Evolutionary conservation across 129 eudicot genomes (phyloP).

Genomic region (Arctium minus): DNA sequence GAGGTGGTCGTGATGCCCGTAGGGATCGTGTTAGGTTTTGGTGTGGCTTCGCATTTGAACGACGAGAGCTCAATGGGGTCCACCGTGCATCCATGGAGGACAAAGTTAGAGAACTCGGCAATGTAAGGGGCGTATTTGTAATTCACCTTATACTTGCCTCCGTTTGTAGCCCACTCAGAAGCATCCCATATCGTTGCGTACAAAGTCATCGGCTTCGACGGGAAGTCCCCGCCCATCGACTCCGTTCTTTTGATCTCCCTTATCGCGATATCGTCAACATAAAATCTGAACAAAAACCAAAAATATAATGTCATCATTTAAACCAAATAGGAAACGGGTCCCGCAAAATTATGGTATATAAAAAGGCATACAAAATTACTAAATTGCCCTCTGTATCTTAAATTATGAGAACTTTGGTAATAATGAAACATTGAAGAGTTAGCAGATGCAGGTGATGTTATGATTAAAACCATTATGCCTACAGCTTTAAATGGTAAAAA

Average conservation of each 20-base stretch:
- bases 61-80: conserved; percentile 62
- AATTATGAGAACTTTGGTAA: not conserved
- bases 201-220: conserved; percentile 86
- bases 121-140: conserved; percentile 91
- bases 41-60: conserved; percentile 39
- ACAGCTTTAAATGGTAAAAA: conserved; percentile 33
- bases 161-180: conserved; percentile 91
- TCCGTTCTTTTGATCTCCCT: conserved; percentile 74
- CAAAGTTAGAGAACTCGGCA: conserved; percentile 72
- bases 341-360: not conserved
- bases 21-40: conserved; percentile 34
- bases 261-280: conserved; percentile 71
- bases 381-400: not conserved
- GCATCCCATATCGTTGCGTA: conserved; percentile 97
- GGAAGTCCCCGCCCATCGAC: conserved; percentile 88
- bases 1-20: conserved; percentile 32
- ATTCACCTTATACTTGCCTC: conserved; percentile 81
- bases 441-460: conserved; percentile 29
- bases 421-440: conserved; percentile 17
- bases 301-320: not conserved
- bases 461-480: conserved; percentile 37
- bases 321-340: not conserved
- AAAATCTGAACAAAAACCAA: conserved; percentile 54
- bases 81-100: conserved; percentile 84
- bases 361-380: not conserved